A percentile compares a stretch with the other conserved stretches of the same genome.
These are phyloP conservation scores for Lineolata rhizophorae DNA, from an alignment of 495 filamentous ascomycete species.

Conservation along the genomic window DNA sequence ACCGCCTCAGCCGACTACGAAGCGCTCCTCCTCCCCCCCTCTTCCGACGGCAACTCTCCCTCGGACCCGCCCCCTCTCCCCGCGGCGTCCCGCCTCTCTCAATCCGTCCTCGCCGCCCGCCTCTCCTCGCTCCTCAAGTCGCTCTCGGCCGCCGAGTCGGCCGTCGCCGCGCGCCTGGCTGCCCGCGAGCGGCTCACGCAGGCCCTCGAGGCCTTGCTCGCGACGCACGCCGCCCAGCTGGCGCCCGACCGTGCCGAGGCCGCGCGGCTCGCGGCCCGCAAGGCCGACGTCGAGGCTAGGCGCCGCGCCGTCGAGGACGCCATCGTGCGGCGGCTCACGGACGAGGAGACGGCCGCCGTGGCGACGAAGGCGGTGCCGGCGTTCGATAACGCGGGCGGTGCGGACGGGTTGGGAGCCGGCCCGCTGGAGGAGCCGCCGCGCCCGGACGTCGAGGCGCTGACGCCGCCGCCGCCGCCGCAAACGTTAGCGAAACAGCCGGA, in stretches of 20 bases:
- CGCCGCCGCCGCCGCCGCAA: constrained; percentile 55
- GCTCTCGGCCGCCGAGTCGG: constrained; percentile 75
- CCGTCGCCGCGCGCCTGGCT: constrained; percentile 76
- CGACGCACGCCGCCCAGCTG: constrained; percentile 47
- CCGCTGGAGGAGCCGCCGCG: constrained; percentile 17
- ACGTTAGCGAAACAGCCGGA: no score
- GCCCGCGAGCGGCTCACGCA: constrained; percentile 55
- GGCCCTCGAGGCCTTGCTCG: constrained; percentile 63
- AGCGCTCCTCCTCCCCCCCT: constrained; percentile 42
- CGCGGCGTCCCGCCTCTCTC: no score
- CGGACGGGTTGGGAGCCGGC: no score
- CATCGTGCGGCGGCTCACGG: constrained; percentile 61
- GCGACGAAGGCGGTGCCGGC: constrained; percentile 1
- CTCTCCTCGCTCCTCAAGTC: constrained; percentile 70
- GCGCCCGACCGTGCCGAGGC: constrained; percentile 41
- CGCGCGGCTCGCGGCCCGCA: constrained; percentile 34
- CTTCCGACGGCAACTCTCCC: constrained; percentile 55
- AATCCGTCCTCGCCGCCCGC: constrained; percentile 82
- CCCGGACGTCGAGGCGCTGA: constrained; percentile 66
- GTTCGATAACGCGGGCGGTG: no score
- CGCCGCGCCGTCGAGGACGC: constrained; percentile 73
- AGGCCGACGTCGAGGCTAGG: constrained; percentile 43
- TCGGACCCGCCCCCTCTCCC: no score
- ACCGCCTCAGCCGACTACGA: constrained; percentile 60
- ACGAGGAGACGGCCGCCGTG: constrained; percentile 5